phyloP scores from a whole-genome alignment of 1,284 basidiomycete species.

The Boletus chippewaensis region DNA sequence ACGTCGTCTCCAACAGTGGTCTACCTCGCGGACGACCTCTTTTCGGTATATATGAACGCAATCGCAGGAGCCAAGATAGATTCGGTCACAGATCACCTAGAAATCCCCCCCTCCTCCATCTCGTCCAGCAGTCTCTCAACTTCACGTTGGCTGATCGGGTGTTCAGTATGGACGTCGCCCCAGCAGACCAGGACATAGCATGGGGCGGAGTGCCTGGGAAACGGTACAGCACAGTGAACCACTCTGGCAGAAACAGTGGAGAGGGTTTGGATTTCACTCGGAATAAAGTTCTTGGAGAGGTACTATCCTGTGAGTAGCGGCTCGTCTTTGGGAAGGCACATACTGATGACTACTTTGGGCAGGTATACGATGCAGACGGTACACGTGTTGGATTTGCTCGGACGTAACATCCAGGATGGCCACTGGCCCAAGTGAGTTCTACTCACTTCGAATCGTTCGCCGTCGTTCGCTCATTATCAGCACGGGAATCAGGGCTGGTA shows the following conservation, averaged over 20 bases:
- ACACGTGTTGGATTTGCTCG: too few relatives aligned
- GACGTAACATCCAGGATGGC: too few relatives aligned
- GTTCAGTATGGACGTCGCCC: constrained; percentile 19
- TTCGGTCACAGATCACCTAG: constrained; percentile 10
- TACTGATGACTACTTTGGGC: too few relatives aligned
- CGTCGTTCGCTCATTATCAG: too few relatives aligned
- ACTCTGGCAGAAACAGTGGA: too few relatives aligned
- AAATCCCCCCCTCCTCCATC: constrained; percentile 19
- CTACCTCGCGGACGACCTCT: constrained; percentile 20
- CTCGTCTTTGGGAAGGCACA: too few relatives aligned
- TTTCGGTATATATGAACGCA: constrained; percentile 12
- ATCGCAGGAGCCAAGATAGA: constrained; percentile 21
- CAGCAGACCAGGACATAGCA: constrained; percentile 12
- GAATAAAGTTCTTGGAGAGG: too few relatives aligned
- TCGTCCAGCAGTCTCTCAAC: constrained; percentile 15
- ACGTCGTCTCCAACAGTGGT: constrained; percentile 14
- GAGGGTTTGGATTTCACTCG: constrained; percentile 22
- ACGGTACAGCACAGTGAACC: constrained; percentile 4
- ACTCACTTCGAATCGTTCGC: too few relatives aligned
- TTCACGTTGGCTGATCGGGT: constrained; percentile 14
- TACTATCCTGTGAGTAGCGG: too few relatives aligned
- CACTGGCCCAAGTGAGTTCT: too few relatives aligned
- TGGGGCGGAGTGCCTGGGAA: constrained; percentile 10
- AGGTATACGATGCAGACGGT: too few relatives aligned
- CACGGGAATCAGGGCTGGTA: too few relatives aligned